Percentiles rank a stretch among this genome's conserved stretches.
Conservation (phyloP, 106 monocot genomes). For the Xerophyta viscosa region DNA sequence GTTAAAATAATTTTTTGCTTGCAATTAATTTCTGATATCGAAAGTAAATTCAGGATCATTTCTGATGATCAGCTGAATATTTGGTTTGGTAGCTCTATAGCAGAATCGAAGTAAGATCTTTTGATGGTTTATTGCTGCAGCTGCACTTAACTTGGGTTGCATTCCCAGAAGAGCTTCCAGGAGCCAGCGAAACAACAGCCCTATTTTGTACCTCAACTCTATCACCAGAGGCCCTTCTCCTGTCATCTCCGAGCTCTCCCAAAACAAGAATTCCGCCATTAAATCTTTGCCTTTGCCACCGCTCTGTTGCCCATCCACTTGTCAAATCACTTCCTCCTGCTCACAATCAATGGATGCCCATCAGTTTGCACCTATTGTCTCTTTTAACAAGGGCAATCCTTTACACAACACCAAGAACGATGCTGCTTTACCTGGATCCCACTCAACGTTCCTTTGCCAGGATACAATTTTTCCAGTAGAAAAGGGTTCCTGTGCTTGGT, state of each 20-base stretch:
- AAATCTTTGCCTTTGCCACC: conserved; percentile 6
- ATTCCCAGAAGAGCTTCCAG: conserved; percentile 71
- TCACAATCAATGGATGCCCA: no score
- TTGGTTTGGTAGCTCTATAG: no score
- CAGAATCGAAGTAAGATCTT: no score
- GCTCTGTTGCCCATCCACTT: conserved; percentile 4
- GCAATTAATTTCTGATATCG: no score
- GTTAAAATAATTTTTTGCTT: no score
- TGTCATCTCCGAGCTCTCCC: conserved; percentile 7
- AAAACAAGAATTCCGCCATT: conserved; percentile 8
- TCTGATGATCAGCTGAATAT: no score
- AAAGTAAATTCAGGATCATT: no score
- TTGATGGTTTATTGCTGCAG: no score
- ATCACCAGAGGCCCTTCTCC: neutral
- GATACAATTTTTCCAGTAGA: neutral
- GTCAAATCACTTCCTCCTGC: neutral
- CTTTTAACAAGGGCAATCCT: neutral
- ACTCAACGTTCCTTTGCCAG: neutral
- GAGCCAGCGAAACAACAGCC: conserved; percentile 75
- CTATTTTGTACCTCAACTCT: conserved; percentile 51
- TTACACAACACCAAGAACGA: neutral
- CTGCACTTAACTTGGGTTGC: conserved; percentile 84
- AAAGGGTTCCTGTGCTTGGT: conserved; percentile 5
- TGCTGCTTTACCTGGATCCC: neutral
- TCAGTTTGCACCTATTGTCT: neutral